phyloP scores from a whole-genome alignment of 2,329 filamentous ascomycete species.

The Neoscytalidium dimidiatum region DNA sequence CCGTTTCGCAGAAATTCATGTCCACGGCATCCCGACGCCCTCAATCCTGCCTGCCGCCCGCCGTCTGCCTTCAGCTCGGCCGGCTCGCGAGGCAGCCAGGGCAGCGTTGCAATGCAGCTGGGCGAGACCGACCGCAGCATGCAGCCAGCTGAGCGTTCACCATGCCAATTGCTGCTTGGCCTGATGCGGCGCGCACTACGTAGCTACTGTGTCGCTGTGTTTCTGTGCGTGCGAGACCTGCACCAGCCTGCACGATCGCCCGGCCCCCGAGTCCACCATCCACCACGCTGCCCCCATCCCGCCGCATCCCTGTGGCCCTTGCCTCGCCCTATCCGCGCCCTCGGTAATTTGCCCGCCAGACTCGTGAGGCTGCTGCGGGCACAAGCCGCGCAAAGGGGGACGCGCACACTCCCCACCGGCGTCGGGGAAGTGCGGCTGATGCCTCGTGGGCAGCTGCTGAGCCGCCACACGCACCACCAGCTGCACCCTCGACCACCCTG shows the following conservation, averaged over 20 bases:
- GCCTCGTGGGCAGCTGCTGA: neutral
- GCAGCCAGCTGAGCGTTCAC: neutral
- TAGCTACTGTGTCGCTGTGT: neutral
- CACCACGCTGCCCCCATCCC: neutral
- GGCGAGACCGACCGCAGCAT: neutral
- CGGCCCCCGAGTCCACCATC: neutral
- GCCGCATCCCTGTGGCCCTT: constrained; percentile 12
- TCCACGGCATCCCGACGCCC: neutral
- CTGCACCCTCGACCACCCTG: neutral
- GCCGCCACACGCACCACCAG: neutral
- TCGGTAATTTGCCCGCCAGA: constrained; percentile 10
- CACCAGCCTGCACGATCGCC: neutral
- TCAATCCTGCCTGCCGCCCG: neutral
- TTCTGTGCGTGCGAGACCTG: neutral
- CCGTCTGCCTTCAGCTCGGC: neutral
- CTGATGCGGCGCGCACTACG: neutral
- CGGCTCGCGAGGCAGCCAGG: neutral
- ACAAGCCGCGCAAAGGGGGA: neutral
- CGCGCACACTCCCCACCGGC: neutral
- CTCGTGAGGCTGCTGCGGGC: neutral
- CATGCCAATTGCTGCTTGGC: neutral
- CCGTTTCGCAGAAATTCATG: neutral
- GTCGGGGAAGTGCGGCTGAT: constrained; percentile 5
- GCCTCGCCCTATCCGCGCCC: constrained; percentile 3
- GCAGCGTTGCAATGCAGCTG: neutral